Evolutionary conservation across 1,284 basidiomycete species (phyloP).

Genomic region (Pseudozyma hubeiensis): DNA sequence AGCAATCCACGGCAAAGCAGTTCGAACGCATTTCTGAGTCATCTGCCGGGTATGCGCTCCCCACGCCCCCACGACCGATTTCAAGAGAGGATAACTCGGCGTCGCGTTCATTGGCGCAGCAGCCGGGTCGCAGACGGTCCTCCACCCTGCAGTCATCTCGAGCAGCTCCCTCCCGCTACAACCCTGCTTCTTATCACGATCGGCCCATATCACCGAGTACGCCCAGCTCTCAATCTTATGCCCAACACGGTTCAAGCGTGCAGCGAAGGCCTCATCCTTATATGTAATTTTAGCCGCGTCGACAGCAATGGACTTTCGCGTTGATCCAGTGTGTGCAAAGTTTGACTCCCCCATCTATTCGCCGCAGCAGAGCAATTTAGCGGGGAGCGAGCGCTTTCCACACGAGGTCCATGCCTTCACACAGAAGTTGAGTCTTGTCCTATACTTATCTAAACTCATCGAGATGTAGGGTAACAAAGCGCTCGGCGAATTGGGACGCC

Average conservation of each 20-base stretch:
- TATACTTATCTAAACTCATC: no score
- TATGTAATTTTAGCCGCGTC: constrained; percentile 11
- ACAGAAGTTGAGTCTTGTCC: no score
- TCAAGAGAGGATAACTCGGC: constrained; percentile 6
- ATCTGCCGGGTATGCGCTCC: not conserved
- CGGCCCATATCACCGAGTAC: constrained; percentile 5
- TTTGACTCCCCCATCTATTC: no score
- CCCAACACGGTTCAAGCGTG: not conserved
- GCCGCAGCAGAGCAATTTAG: no score
- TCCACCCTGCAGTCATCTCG: constrained; percentile 10
- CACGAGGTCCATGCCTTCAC: no score
- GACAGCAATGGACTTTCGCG: not conserved
- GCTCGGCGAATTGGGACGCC: no score
- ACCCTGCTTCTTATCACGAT: not conserved
- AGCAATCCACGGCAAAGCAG: not conserved
- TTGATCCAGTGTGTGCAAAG: no score
- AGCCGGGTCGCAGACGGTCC: constrained; percentile 12
- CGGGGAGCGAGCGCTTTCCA: no score
- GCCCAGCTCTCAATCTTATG: not conserved
- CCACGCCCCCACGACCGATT: not conserved
- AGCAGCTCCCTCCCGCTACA: not conserved
- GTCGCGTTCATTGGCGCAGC: constrained; percentile 1
- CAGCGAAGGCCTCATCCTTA: constrained; percentile 29
- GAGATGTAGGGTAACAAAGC: no score
- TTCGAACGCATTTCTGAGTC: not conserved